Base-by-base conservation (phyloP, 306 rosid species). In the Trichosanthes cucumerina region DNA sequence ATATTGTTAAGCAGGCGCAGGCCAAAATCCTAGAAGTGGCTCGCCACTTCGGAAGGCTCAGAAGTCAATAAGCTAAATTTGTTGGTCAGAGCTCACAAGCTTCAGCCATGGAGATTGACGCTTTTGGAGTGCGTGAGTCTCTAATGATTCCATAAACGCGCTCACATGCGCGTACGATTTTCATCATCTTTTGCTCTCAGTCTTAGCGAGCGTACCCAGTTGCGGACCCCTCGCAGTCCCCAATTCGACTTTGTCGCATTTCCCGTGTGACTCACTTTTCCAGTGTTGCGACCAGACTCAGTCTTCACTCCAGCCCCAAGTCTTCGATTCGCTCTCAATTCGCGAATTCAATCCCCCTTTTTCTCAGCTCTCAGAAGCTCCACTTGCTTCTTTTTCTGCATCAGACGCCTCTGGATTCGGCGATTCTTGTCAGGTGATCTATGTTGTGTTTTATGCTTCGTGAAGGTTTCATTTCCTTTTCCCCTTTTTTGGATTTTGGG, bases 81-180 rank as follows among this genome's bases (percentile, higher is more conserved):
- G 14, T 24, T 72, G 36, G 77, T 46, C 16, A 47, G 18, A 73
- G 62, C 19, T 68, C 31, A 68, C 31, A 9, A 7, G 39, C 31
- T 53, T 74, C 78, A 50, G 63, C 31, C 24, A 74, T 74, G 78
- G 78, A 70, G 76, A 43, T 70, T 44, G 19, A 41, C 52, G 75
- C 75, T 68, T 68, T 68, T 12, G 74, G 78, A 56, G 23, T 54
- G 41, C 52, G 24, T 50, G 78, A 44, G 78, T 33, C 28, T 43
- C 39, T 11, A 28, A 18, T 56, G 53, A 76, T 54, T 41, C 62
- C n/a, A 3, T 34, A 1, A 36, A 75, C 79, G 68, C 79, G 53
- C 68, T 13, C 79, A 39, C 23, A 57, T 21, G 65, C 68, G 79
- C 79, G 63, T 76, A 15, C 38, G 8, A 38, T 53, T 34, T 6